Conservation (phyloP, 495 filamentous ascomycete species). For the Achaetomiella virescens region DNA sequence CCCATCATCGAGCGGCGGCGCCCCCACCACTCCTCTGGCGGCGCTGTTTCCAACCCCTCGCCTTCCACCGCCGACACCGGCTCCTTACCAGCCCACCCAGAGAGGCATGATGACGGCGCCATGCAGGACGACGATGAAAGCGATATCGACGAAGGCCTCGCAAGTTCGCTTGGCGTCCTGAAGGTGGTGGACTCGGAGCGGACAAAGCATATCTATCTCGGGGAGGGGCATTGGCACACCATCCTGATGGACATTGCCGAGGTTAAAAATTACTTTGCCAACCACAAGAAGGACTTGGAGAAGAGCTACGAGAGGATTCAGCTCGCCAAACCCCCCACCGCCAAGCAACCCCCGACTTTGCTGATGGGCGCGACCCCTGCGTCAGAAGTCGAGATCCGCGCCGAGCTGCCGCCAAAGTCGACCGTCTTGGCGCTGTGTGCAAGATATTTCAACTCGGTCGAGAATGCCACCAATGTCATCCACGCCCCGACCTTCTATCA, state of each 20-base stretch:
- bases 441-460: slow-evolving; percentile 59
- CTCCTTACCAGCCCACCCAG: slow-evolving; percentile 50
- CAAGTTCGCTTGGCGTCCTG: slow-evolving; percentile 79
- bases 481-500: slow-evolving; percentile 82
- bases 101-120: slow-evolving; percentile 47
- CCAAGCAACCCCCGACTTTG: slow-evolving; percentile 59
- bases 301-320: slow-evolving; percentile 57
- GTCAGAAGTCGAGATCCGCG: slow-evolving; percentile 66
- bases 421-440: slow-evolving; percentile 75
- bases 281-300: slow-evolving; percentile 52
- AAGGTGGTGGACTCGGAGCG: slow-evolving; percentile 80
- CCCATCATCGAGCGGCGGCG: slow-evolving; percentile 24
- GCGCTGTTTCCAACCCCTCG: slow-evolving; percentile 56
- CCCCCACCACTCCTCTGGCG: slow-evolving; percentile 50
- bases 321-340: slow-evolving; percentile 51
- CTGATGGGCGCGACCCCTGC: slow-evolving; percentile 68
- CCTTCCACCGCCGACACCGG: slow-evolving; percentile 59
- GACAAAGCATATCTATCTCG: slow-evolving; percentile 75
- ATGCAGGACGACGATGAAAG: slow-evolving; percentile 56
- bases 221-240: slow-evolving; percentile 84
- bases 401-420: slow-evolving; percentile 71
- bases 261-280: slow-evolving; percentile 79
- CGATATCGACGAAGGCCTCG: slow-evolving; percentile 75
- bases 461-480: slow-evolving; percentile 60
- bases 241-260: slow-evolving; percentile 87